These are phyloP conservation scores for Leccinum subfulvum DNA, from an alignment of 1,284 basidiomycete genomes.

Conservation along the genomic window DNA sequence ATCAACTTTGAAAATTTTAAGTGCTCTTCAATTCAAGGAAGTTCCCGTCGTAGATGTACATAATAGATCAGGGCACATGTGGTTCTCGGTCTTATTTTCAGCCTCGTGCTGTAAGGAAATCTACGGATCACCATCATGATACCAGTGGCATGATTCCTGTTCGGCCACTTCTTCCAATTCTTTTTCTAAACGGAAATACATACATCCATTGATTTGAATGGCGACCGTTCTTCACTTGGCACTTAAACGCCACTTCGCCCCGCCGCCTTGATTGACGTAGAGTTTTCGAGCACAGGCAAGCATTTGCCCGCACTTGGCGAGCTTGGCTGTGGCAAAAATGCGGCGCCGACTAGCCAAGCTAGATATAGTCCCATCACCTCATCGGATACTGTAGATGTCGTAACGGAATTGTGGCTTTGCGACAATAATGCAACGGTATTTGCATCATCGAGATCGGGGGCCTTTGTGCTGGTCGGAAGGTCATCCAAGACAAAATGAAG, in stretches of 20 bases:
- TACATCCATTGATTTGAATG: neutral
- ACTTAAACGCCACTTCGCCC: slow-evolving; percentile 45
- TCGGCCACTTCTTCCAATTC: neutral
- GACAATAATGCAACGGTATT: slow-evolving; percentile 73
- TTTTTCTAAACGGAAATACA: neutral
- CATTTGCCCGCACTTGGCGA: slow-evolving; percentile 37
- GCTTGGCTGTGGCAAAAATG: slow-evolving; percentile 76
- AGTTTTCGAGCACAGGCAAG: slow-evolving; percentile 43
- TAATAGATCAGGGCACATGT: neutral
- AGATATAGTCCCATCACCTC: slow-evolving; percentile 85
- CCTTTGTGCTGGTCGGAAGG: slow-evolving; percentile 93
- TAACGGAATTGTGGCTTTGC: slow-evolving; percentile 38
- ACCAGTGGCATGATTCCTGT: neutral
- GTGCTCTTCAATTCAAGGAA: neutral
- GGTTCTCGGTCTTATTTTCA: neutral
- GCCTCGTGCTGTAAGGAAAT: neutral
- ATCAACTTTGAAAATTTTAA: neutral
- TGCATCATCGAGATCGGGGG: slow-evolving; percentile 86
- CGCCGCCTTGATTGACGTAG: slow-evolving; percentile 39
- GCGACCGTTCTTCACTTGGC: neutral
- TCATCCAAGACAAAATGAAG: slow-evolving; percentile 98
- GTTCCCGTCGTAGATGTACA: neutral
- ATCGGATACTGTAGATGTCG: slow-evolving; percentile 70
- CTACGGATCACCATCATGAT: neutral
- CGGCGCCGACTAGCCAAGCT: slow-evolving; percentile 90